Evolutionary conservation across 1,284 basidiomycete genomes (phyloP), one percentile per base, ranked within the genome.

Genomic region (Ceratobasidium papillatum): DNA sequence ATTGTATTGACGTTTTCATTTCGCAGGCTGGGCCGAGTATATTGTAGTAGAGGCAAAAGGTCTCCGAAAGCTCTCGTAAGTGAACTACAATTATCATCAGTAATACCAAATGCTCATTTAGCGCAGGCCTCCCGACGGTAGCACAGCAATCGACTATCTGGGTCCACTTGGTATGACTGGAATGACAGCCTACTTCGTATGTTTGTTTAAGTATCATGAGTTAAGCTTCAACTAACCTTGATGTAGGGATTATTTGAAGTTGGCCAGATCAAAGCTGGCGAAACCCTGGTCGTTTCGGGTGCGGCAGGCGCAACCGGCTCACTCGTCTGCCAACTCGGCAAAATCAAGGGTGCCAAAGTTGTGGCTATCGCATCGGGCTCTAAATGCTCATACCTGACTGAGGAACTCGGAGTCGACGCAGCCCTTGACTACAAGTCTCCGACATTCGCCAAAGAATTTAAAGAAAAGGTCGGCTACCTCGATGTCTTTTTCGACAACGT

Each of bases 401-500:
- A 89, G 59, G 92, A 94, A 72, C 82, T 97, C 32, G 94, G 94
- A 19, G 91, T 93, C 61, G 93, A 96, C 79, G 88, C 87, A 71
- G 93, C 91, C 0, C 84, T 98, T 80, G 93, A 98, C 82, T 98
- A 98, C 85, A 98, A 97, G 83, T 89, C 88, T 79, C 82, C 86
- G 45, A 89, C 86, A 12, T 96, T 95, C 84, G 84, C 83, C 75
- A 81, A 88, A 45, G 88, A 94, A 63, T 88, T 92, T 80, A 89
- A 87, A 80, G 82, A 85, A 41, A 81, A 80, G 12, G 85, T 90
- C 59, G 89, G 89, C 2, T 91, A 88, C 78, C 78, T 92, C 11
- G 93, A 96, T 78, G 90, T 93, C 3, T 94, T 86, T 83, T 96
- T 95, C 80, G 94, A 96, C 81, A 96, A 96, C 80, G 94, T 95